Percentiles rank a stretch among this genome's conserved stretches.
Conservation (phyloP, 2,329 filamentous ascomycete genomes). For the Stachybotrys elegans region DNA sequence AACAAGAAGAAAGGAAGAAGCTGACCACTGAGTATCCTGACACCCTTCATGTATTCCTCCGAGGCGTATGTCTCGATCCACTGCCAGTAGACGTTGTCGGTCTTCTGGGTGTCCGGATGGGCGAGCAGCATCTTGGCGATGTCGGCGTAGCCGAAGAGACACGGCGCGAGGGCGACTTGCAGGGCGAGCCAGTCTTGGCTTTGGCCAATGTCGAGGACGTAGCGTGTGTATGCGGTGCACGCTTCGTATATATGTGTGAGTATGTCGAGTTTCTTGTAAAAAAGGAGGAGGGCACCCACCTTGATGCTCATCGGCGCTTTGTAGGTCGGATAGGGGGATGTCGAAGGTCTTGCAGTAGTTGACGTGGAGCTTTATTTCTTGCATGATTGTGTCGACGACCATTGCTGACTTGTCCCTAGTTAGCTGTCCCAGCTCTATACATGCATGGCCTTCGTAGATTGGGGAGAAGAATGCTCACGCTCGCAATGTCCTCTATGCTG, state of each 20-base stretch:
- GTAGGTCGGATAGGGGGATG: conserved; percentile 67
- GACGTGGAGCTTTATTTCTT: conserved; percentile 77
- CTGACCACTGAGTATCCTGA: conserved; percentile 66
- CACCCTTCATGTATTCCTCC: conserved; percentile 71
- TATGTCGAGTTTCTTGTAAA: background rate
- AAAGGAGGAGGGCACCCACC: conserved; percentile 36
- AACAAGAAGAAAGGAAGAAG: conserved; percentile 22
- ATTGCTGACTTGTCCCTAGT: conserved; percentile 26
- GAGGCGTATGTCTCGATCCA: conserved; percentile 90
- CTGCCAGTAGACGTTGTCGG: conserved; percentile 74
- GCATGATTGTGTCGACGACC: conserved; percentile 71
- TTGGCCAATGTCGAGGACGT: conserved; percentile 82
- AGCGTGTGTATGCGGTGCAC: conserved; percentile 79
- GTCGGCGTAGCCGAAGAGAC: conserved; percentile 81
- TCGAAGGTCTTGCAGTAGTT: conserved; percentile 79
- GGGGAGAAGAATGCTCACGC: conserved; percentile 40
- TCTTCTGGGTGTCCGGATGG: conserved; percentile 54
- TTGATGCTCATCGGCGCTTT: conserved; percentile 67
- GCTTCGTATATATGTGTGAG: conserved; percentile 33
- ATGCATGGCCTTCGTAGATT: background rate
- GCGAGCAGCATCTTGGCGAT: conserved; percentile 68
- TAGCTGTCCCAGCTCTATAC: background rate
- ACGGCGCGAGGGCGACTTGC: conserved; percentile 79
- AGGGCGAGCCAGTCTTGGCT: conserved; percentile 85
- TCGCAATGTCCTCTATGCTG: conserved; percentile 65